Conservation (phyloP, 768 basidiomycete species). For the Russula foetens region DNA sequence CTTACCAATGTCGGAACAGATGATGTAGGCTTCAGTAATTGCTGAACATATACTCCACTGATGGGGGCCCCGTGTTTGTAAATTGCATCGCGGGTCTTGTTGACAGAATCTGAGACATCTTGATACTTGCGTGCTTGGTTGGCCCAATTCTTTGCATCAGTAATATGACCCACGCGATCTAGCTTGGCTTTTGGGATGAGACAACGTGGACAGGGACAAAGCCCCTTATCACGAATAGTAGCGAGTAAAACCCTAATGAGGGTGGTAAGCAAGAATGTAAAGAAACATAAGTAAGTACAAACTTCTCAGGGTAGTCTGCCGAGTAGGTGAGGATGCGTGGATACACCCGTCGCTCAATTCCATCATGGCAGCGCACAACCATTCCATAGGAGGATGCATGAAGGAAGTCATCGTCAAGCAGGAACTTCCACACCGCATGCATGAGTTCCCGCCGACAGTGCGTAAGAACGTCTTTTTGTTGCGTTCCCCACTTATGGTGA, state of each 20-base stretch:
- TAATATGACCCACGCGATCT: neutral
- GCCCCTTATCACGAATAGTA: no score
- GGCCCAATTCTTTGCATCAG: neutral
- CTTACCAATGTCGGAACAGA: neutral
- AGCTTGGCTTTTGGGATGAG: neutral
- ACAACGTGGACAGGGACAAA: neutral
- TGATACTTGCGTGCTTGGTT: neutral
- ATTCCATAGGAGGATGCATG: slow-evolving; percentile 25
- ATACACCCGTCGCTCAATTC: slow-evolving; percentile 22
- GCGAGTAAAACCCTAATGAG: neutral
- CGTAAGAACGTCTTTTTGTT: slow-evolving; percentile 18
- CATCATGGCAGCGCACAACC: slow-evolving; percentile 25
- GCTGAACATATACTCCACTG: neutral
- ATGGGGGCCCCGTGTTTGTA: neutral
- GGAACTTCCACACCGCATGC: slow-evolving; percentile 24
- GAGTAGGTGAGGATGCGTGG: slow-evolving; percentile 26
- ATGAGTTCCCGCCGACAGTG: slow-evolving; percentile 30
- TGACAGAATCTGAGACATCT: neutral
- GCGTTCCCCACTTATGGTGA: no score
- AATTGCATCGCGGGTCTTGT: neutral
- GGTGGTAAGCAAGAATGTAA: neutral
- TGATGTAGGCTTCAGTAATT: neutral
- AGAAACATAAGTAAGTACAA: neutral
- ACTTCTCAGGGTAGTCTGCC: slow-evolving; percentile 34
- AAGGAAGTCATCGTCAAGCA: slow-evolving; percentile 22